Percentiles rank a stretch among this genome's conserved stretches.
phyloP scores from a whole-genome alignment of 2,329 filamentous ascomycete species.

The Xylaria polymorpha region DNA sequence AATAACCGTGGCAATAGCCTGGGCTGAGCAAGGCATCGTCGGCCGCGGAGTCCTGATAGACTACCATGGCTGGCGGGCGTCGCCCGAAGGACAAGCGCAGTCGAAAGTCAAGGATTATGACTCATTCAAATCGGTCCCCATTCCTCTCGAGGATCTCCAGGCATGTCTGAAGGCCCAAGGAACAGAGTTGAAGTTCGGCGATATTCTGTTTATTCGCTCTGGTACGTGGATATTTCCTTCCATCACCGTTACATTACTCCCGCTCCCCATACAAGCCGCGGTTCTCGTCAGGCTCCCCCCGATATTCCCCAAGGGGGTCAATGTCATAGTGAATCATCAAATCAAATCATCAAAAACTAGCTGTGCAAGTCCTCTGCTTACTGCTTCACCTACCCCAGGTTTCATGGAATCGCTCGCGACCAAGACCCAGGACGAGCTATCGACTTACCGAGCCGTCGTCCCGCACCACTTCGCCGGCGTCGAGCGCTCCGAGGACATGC shows the following conservation, averaged over 20 bases:
- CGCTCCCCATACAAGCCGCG: neutral
- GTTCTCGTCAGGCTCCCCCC: neutral
- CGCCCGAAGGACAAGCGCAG: constrained; percentile 49
- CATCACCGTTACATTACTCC: neutral
- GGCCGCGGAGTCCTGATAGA: constrained; percentile 67
- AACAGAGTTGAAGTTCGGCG: constrained; percentile 62
- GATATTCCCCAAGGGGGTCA: no score
- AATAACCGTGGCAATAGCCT: constrained; percentile 50
- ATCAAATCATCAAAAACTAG: neutral
- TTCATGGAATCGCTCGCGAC: constrained; percentile 56
- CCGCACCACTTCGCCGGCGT: constrained; percentile 61
- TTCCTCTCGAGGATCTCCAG: constrained; percentile 56
- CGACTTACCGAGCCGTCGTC: constrained; percentile 50
- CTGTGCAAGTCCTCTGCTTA: neutral
- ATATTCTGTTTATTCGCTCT: constrained; percentile 62
- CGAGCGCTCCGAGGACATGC: constrained; percentile 57
- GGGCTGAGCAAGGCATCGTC: constrained; percentile 65
- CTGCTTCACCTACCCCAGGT: constrained; percentile 44
- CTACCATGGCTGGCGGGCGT: constrained; percentile 59
- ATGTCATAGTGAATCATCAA: neutral
- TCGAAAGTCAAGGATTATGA: constrained; percentile 48
- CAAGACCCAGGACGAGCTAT: constrained; percentile 54
- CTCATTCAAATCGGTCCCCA: constrained; percentile 51
- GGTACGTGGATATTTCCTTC: constrained; percentile 36
- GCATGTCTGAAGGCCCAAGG: constrained; percentile 59